Conservation (phyloP, 208 protist species). For the Naegleria fowleri region DNA sequence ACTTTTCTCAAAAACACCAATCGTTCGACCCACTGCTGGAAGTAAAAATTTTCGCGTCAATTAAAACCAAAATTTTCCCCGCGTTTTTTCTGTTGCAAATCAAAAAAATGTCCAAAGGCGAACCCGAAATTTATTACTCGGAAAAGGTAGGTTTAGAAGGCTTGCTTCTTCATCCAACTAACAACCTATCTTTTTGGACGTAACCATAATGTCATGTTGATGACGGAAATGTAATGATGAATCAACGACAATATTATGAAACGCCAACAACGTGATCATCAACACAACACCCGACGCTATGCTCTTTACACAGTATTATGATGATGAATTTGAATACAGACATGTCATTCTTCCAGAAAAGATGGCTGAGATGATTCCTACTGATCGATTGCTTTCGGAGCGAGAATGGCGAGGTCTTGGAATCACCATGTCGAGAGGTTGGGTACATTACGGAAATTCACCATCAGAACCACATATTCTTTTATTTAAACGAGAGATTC, state of each 20-base stretch:
- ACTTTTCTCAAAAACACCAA: no score
- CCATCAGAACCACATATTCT: conserved; percentile 2
- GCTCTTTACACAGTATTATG: conserved; percentile 5
- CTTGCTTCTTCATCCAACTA: no score
- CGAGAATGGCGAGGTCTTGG: conserved; percentile 7
- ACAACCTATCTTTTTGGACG: no score
- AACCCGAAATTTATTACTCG: not conserved
- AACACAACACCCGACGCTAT: no score
- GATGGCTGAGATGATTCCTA: not conserved
- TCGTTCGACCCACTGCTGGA: not conserved
- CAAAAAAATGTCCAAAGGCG: not conserved
- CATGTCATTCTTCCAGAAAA: conserved; percentile 16
- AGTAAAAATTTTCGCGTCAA: not conserved
- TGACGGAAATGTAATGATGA: not conserved
- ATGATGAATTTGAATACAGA: conserved; percentile 16
- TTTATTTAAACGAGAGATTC: not conserved
- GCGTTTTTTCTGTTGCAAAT: no score
- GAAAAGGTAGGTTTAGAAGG: not conserved
- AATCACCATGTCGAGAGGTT: conserved; percentile 13
- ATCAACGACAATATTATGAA: not conserved
- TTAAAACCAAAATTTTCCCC: no score
- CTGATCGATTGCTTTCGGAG: not conserved
- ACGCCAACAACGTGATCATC: no score
- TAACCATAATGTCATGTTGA: no score
- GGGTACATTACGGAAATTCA: conserved; percentile 18